phyloP scores from a whole-genome alignment of 2,329 filamentous ascomycete genomes.

The Botrytis hyacinthi region DNA sequence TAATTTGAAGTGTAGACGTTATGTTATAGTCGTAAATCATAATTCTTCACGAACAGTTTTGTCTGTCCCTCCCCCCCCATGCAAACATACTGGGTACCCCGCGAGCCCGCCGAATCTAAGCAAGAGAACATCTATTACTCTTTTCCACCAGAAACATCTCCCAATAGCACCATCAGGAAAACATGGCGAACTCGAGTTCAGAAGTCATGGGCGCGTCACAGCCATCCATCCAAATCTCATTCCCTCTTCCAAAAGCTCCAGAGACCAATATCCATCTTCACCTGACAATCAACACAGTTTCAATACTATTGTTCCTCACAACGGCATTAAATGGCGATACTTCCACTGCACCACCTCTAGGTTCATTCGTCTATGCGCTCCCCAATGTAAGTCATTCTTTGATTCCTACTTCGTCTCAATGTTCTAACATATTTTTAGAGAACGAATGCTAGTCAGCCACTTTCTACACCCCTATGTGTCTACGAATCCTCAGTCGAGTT shows the following conservation, averaged over 20 bases:
- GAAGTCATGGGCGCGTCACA: background rate
- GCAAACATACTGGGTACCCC: background rate
- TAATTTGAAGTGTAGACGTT: background rate
- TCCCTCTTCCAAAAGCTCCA: slow-evolving; percentile 58
- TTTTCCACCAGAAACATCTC: background rate
- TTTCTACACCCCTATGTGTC: slow-evolving; percentile 77
- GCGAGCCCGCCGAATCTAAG: background rate
- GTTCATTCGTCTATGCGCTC: slow-evolving; percentile 91
- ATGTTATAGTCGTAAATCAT: background rate
- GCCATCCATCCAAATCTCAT: slow-evolving; percentile 48
- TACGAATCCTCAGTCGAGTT: slow-evolving; percentile 80
- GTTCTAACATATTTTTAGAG: slow-evolving; percentile 32
- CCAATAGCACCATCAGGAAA: slow-evolving; percentile 1
- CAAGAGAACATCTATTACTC: background rate
- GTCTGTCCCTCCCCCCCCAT: background rate
- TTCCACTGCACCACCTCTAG: slow-evolving; percentile 58
- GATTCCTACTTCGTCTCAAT: background rate
- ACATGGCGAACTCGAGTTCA: background rate
- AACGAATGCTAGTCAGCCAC: slow-evolving; percentile 53
- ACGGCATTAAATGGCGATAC: slow-evolving; percentile 55
- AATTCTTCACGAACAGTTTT: background rate
- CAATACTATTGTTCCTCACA: slow-evolving; percentile 59
- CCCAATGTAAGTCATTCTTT: slow-evolving; percentile 65
- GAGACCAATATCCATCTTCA: slow-evolving; percentile 62
- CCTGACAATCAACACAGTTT: slow-evolving; percentile 56